Evolutionary conservation across 2,329 filamentous ascomycete genomes (phyloP), one percentile per base, ranked within the genome.

Genomic region (Ploettnerulaceae sp.): DNA sequence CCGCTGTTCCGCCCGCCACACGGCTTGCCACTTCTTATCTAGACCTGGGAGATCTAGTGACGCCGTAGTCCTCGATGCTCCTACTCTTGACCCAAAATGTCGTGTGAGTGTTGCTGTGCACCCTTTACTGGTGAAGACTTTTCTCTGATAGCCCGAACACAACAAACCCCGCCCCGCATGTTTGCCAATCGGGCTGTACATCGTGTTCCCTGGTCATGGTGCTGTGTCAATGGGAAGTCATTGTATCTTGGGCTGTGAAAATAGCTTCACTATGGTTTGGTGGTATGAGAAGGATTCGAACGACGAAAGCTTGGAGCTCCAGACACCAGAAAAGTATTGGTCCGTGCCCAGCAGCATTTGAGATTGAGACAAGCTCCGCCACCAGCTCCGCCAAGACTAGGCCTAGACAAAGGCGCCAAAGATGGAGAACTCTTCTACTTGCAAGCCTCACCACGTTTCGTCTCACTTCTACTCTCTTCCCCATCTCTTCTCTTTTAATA

Each of bases 1-100:
- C 18, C 17, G 31, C 11, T 17, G 17, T 11, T 35, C 21, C 12
- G 38, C 22, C 59, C 14, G 31, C 31, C 61, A 62, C 46, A 38
- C 40, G 7, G 26, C 12, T 15, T 52, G 58, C 59, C 61, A 64
- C 57, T 62, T 60, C 32, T 40, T 43, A 43, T 63, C 61, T 12
- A 57, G 15, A 2, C 26, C 28, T 7, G 51, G 51, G 8, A 63
- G 49, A 31, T 62, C 46, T 22, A 63, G 35, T 14, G 17, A 7
- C 14, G n/a, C 14, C 9, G 14, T 33, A 15, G n/a, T n/a, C n/a
- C n/a, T n/a, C n/a, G n/a, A n/a, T n/a, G n/a, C n/a, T n/a, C n/a
- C n/a, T n/a, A n/a, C n/a, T n/a, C n/a, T n/a, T n/a, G n/a, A n/a
- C n/a, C n/a, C n/a, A n/a, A n/a, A n/a, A n/a, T n/a, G n/a, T n/a